These are phyloP conservation scores for Zygotorulaspora chibaensis DNA, from an alignment of 805 yeast genomes.

Conservation along the genomic window DNA sequence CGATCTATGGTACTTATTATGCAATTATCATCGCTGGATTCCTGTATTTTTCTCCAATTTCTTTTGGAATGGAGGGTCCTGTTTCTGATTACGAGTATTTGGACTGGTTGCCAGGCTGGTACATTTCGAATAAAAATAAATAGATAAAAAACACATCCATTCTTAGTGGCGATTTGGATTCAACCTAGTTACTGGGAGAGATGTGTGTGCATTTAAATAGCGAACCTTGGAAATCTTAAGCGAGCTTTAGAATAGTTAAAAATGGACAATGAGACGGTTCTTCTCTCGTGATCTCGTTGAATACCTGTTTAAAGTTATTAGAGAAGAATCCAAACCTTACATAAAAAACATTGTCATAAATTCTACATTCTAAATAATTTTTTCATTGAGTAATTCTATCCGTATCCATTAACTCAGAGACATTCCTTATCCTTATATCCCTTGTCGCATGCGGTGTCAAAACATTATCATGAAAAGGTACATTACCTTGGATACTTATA, in stretches of 20 bases:
- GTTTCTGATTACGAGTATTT: slow-evolving; percentile 39
- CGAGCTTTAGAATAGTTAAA: no score
- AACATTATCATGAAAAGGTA: slow-evolving; percentile 21
- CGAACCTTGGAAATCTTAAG: neutral
- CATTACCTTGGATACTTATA: slow-evolving; percentile 33
- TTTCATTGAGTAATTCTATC: slow-evolving; percentile 33
- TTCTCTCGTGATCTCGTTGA: no score
- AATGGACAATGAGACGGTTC: no score
- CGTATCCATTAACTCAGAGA: slow-evolving; percentile 29
- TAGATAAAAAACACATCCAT: neutral
- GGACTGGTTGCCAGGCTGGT: slow-evolving; percentile 49
- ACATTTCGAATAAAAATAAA: slow-evolving; percentile 31
- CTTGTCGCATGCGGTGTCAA: slow-evolving; percentile 34
- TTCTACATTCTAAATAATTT: neutral
- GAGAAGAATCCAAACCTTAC: neutral
- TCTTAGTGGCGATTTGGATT: neutral
- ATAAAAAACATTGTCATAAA: neutral
- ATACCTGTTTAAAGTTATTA: no score
- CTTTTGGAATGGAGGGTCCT: slow-evolving; percentile 63
- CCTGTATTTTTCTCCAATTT: slow-evolving; percentile 56
- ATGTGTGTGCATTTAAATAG: slow-evolving; percentile 3
- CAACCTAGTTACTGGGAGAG: neutral
- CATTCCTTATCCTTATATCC: slow-evolving; percentile 21
- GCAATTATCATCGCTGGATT: slow-evolving; percentile 48
- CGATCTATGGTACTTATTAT: slow-evolving; percentile 41